Conservation (phyloP, 2,329 filamentous ascomycete species). For the Leptographium radiaticola region DNA sequence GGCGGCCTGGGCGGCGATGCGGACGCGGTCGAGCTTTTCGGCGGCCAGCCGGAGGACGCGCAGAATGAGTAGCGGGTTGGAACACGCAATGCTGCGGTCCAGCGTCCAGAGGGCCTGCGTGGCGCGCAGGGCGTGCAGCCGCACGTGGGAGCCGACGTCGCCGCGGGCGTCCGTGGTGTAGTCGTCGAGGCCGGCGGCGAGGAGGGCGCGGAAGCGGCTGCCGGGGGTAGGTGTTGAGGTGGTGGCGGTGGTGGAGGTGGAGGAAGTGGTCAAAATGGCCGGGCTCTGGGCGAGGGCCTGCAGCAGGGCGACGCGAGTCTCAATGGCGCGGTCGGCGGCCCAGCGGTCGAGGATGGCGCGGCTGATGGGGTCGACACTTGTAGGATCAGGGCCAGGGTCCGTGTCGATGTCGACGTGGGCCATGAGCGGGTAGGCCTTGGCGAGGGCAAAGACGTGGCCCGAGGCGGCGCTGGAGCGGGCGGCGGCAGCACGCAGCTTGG, state of each 20-base stretch:
- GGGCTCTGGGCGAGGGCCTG: constrained; percentile 36
- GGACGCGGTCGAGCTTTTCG: constrained; percentile 84
- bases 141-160: constrained; percentile 77
- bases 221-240: constrained; percentile 15
- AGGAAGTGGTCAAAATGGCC: constrained; percentile 20
- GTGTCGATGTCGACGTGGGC: constrained; percentile 6
- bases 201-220: constrained; percentile 27
- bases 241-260: no score
- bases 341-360: constrained; percentile 38
- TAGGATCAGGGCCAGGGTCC: no score
- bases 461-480: constrained; percentile 23
- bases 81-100: not conserved
- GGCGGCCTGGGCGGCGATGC: constrained; percentile 49
- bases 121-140: constrained; percentile 68
- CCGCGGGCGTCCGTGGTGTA: constrained; percentile 84
- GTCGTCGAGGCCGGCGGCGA: constrained; percentile 59
- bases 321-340: constrained; percentile 33
- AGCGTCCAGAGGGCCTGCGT: constrained; percentile 46
- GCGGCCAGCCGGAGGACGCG: constrained; percentile 55
- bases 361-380: constrained; percentile 25
- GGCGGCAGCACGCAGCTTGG: not conserved
- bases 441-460: constrained; percentile 41
- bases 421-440: constrained; percentile 32
- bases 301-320: constrained; percentile 41
- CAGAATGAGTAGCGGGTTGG: constrained; percentile 25